Evolutionary conservation across 1,139 yeast genomes (phyloP).

Genomic region (Lodderomyces orthopsilosis): DNA sequence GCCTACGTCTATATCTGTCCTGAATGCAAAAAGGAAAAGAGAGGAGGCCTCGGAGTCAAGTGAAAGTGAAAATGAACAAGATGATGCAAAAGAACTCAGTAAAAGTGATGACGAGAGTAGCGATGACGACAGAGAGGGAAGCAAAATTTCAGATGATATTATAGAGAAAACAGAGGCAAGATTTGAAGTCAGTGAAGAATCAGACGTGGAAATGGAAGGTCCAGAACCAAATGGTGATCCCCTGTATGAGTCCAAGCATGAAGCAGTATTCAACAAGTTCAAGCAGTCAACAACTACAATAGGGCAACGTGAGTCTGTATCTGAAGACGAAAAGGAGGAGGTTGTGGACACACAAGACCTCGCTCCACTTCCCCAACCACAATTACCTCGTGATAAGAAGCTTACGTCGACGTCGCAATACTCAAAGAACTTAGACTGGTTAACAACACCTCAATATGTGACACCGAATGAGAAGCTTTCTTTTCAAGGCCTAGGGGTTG

Average conservation of each 20-base stretch:
- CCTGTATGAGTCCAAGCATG: conserved; percentile 29
- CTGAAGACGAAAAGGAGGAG: conserved; percentile 20
- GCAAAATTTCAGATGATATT: not conserved
- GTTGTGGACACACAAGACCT: conserved; percentile 47
- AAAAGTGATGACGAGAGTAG: conserved; percentile 9
- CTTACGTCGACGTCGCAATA: conserved; percentile 40
- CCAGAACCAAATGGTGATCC: conserved; percentile 14
- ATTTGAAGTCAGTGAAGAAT: not conserved
- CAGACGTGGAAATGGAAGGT: conserved; percentile 12
- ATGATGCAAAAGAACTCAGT: conserved; percentile 14
- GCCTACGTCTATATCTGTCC: not conserved
- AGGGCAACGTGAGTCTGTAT: conserved; percentile 11
- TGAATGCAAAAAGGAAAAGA: conserved; percentile 19
- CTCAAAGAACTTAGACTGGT: conserved; percentile 57
- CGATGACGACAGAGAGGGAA: conserved; percentile 5
- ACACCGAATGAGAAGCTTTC: conserved; percentile 41
- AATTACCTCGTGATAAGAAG: conserved; percentile 49
- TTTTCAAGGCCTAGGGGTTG: conserved; percentile 39
- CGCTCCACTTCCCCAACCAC: conserved; percentile 84
- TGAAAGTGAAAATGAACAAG: conserved; percentile 15
- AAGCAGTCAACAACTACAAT: conserved; percentile 16
- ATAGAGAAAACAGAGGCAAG: conserved; percentile 9
- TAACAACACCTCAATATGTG: conserved; percentile 60
- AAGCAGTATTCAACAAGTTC: conserved; percentile 29
- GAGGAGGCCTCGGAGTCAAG: conserved; percentile 14